Percentiles rank a stretch among this genome's conserved stretches.
phyloP scores from a whole-genome alignment of 2,329 filamentous ascomycete species.

The Chaetomiaceae sp. region DNA sequence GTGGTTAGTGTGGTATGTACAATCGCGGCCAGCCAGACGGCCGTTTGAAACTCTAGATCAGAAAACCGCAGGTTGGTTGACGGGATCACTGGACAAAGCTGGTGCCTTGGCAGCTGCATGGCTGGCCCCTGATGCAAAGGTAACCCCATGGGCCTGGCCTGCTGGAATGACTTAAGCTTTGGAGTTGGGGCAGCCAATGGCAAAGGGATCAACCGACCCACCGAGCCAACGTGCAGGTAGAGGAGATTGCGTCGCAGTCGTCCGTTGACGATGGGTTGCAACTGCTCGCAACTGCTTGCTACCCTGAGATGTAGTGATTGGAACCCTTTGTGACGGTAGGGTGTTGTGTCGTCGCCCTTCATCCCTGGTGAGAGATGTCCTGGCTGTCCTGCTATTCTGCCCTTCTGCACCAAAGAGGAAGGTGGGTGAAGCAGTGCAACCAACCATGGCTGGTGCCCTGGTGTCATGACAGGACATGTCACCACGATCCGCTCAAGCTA shows the following conservation, averaged over 20 bases:
- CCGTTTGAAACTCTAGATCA: not conserved
- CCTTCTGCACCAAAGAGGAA: not conserved
- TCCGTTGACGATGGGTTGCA: constrained; percentile 7
- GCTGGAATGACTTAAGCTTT: not conserved
- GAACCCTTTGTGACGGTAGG: not conserved
- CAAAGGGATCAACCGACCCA: not conserved
- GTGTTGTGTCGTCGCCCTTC: not conserved
- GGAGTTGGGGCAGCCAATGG: constrained; percentile 1
- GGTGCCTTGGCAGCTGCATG: not conserved
- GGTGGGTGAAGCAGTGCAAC: constrained; percentile 1
- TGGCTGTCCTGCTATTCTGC: not conserved
- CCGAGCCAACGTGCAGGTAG: not conserved
- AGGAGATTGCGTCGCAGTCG: not conserved
- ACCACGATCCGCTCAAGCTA: too few species aligned
- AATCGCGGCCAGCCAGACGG: not conserved
- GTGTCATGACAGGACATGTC: not conserved
- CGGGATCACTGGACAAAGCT: not conserved
- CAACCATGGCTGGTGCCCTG: not conserved
- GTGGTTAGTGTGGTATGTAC: too few species aligned
- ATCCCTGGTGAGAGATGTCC: not conserved
- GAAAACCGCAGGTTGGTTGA: not conserved
- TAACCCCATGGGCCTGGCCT: not conserved
- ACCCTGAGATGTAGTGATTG: too few species aligned
- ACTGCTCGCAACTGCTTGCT: not conserved
- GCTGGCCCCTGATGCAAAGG: not conserved